A percentile compares a stretch with the other conserved stretches of the same genome.
phyloP scores from a whole-genome alignment of 805 yeast genomes.

The Geotrichum ghanense region DNA sequence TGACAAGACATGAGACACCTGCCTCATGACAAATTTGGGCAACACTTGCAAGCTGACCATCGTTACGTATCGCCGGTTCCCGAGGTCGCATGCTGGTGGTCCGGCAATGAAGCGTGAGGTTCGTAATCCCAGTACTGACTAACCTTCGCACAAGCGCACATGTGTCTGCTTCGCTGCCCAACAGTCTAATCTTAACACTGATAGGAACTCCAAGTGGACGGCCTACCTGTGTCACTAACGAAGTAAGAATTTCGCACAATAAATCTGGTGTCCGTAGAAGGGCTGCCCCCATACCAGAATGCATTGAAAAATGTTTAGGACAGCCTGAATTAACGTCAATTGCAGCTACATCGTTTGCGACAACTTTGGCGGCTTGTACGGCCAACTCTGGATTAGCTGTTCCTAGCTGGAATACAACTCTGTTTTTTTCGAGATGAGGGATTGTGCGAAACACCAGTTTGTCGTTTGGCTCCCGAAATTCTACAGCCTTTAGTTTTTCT shows the following conservation, averaged over 20 bases:
- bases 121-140: slow-evolving; percentile 68
- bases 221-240: slow-evolving; percentile 73
- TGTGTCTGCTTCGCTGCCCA: slow-evolving; percentile 54
- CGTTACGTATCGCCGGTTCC: slow-evolving; percentile 66
- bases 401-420: slow-evolving; percentile 82
- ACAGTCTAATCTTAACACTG: slow-evolving; percentile 77
- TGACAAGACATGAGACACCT: slow-evolving; percentile 64
- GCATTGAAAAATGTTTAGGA: slow-evolving; percentile 91
- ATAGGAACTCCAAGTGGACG: slow-evolving; percentile 65
- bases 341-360: slow-evolving; percentile 81
- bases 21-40: slow-evolving; percentile 47
- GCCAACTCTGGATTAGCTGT: slow-evolving; percentile 77
- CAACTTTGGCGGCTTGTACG: slow-evolving; percentile 71
- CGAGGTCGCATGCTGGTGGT: slow-evolving; percentile 76
- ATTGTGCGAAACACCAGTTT: slow-evolving; percentile 61
- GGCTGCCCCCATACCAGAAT: slow-evolving; percentile 98
- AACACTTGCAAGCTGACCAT: slow-evolving; percentile 39
- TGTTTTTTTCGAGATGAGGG: slow-evolving; percentile 49
- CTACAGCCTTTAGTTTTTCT: slow-evolving; percentile 20
- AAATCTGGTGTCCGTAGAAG: slow-evolving; percentile 70
- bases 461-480: slow-evolving; percentile 26
- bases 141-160: slow-evolving; percentile 44
- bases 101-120: slow-evolving; percentile 86
- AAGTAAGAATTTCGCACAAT: slow-evolving; percentile 53
- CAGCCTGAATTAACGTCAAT: slow-evolving; percentile 95